Evolutionary conservation across 1,139 yeast genomes (phyloP).

Genomic region (Casaregolazyma suthepensis): DNA sequence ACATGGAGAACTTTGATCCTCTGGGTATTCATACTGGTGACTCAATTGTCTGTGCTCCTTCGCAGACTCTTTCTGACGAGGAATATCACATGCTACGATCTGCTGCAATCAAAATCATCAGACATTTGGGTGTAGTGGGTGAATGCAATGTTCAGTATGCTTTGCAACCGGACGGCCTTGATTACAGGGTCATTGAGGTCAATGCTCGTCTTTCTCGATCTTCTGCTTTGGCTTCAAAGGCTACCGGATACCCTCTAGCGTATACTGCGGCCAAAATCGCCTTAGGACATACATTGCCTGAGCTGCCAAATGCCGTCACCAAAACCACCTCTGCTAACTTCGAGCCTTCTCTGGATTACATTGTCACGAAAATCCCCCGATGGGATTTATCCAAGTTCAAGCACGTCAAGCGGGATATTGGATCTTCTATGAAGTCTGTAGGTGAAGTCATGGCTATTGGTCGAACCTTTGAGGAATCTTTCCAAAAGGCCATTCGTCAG

Average conservation of each 20-base stretch:
- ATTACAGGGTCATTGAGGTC: constrained; percentile 94
- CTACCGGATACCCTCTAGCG: constrained; percentile 97
- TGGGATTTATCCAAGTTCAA: constrained; percentile 97
- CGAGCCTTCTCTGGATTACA: constrained; percentile 94
- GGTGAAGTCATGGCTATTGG: constrained; percentile 99
- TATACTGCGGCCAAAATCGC: constrained; percentile 98
- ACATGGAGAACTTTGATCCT: constrained; percentile 98
- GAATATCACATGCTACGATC: constrained; percentile 97
- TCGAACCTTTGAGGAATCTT: constrained; percentile 93
- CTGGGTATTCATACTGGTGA: constrained; percentile 98
- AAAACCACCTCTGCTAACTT: constrained; percentile 93
- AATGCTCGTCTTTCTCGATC: constrained; percentile 97
- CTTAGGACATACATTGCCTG: constrained; percentile 89
- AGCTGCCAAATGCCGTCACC: constrained; percentile 93
- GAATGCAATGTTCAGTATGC: constrained; percentile 99
- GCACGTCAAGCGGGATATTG: constrained; percentile 87
- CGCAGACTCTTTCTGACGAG: constrained; percentile 93
- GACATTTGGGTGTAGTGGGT: constrained; percentile 98
- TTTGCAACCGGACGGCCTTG: constrained; percentile 89
- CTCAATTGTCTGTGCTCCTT: constrained; percentile 97
- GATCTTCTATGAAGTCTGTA: constrained; percentile 96
- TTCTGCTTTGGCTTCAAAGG: constrained; percentile 96
- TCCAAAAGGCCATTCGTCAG: constrained; percentile 97
- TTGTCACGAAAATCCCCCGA: constrained; percentile 96
- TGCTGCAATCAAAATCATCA: constrained; percentile 94